These are phyloP conservation scores for Cynara cardunculus DNA, from an alignment of 129 eudicot genomes.

Conservation along the genomic window DNA sequence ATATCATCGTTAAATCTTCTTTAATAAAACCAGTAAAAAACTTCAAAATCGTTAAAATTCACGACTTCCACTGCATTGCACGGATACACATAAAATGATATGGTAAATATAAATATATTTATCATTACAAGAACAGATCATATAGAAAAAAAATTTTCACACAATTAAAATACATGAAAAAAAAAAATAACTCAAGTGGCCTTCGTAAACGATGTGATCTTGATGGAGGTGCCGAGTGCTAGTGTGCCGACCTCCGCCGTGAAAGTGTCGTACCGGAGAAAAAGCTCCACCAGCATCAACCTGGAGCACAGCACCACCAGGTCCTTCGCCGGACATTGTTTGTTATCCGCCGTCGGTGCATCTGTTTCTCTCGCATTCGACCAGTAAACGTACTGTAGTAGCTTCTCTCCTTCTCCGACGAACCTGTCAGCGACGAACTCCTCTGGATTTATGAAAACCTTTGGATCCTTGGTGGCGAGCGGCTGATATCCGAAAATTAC, in stretches of 20 bases:
- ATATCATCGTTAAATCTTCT: too few relatives aligned
- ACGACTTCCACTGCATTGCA: too few relatives aligned
- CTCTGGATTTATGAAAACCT: conserved; percentile 48
- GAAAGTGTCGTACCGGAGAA: conserved; percentile 52
- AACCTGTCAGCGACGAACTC: conserved; percentile 52
- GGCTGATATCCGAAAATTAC: conserved; percentile 65
- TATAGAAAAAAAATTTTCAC: neutral
- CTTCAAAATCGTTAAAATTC: too few relatives aligned
- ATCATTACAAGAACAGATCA: neutral
- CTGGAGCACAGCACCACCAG: conserved; percentile 46
- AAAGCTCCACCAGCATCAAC: conserved; percentile 64
- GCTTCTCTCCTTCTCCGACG: conserved; percentile 58
- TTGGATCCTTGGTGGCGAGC: conserved; percentile 56
- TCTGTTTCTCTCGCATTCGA: conserved; percentile 65
- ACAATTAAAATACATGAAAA: neutral
- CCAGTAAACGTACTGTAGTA: conserved; percentile 61
- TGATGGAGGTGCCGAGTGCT: conserved; percentile 42
- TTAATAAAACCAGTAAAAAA: too few relatives aligned
- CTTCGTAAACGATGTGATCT: conserved; percentile 43
- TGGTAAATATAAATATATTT: neutral
- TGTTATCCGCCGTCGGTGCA: conserved; percentile 40
- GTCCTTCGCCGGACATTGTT: conserved; percentile 64
- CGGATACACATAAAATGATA: too few relatives aligned
- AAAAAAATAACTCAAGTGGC: neutral
- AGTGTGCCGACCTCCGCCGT: conserved; percentile 26